These are phyloP conservation scores for Silene vulgaris DNA, from an alignment of 179 eudicot genomes.

Conservation along the genomic window DNA sequence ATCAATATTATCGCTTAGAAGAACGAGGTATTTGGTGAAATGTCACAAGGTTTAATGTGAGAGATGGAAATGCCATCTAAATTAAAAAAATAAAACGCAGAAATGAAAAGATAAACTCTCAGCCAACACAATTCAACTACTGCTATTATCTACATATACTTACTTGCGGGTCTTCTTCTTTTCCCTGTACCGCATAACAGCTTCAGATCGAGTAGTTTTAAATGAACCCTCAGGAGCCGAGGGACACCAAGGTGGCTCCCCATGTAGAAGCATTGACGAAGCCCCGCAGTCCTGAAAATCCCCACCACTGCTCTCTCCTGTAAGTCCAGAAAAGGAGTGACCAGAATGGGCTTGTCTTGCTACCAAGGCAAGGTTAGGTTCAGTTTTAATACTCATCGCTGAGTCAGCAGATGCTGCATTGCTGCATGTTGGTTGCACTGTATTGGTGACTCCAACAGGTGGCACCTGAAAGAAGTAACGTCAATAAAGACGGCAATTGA, in stretches of 20 bases:
- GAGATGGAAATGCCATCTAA: background rate
- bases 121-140: background rate
- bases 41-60: background rate
- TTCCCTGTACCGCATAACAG: constrained; percentile 92
- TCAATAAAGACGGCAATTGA: constrained; percentile 3
- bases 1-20: background rate
- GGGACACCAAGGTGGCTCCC: constrained; percentile 77
- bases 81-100: background rate
- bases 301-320: constrained; percentile 65
- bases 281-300: constrained; percentile 94
- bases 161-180: constrained; percentile 82
- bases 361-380: constrained; percentile 50
- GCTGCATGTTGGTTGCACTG: constrained; percentile 63
- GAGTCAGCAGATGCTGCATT: constrained; percentile 84
- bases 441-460: constrained; percentile 39
- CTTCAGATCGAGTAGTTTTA: constrained; percentile 59
- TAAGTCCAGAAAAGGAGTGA: constrained; percentile 64
- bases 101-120: background rate
- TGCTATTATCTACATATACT: constrained; percentile 22
- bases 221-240: constrained; percentile 48
- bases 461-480: constrained; percentile 44
- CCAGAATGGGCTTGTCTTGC: constrained; percentile 54
- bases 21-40: background rate
- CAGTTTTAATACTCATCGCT: constrained; percentile 74
- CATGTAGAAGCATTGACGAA: constrained; percentile 63